These are phyloP conservation scores for Gymnopilus dilepis DNA, from an alignment of 768 basidiomycete genomes.

Conservation along the genomic window DNA sequence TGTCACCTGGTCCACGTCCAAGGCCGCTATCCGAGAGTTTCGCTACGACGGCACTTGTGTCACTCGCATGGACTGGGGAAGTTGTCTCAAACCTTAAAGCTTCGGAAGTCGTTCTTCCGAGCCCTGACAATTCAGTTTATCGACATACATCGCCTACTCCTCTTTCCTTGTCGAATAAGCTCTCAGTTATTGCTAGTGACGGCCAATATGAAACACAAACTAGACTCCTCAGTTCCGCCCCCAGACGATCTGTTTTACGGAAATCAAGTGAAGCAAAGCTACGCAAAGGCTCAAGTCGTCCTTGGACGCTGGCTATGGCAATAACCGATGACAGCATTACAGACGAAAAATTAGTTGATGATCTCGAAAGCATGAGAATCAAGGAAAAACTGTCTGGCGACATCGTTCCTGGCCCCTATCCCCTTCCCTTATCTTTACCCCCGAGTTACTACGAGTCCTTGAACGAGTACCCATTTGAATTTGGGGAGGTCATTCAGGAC, in stretches of 20 bases:
- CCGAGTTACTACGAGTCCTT: conserved; percentile 32
- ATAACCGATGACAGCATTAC: conserved; percentile 55
- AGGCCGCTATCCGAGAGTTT: conserved; percentile 27
- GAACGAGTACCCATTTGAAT: conserved; percentile 30
- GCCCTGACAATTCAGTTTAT: conserved; percentile 10
- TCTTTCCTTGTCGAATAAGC: conserved; percentile 2
- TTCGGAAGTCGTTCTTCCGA: conserved; percentile 15
- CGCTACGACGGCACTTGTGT: conserved; percentile 35
- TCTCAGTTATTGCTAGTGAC: neutral
- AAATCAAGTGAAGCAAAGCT: conserved; percentile 18
- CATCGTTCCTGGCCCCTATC: conserved; percentile 17
- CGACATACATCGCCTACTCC: neutral
- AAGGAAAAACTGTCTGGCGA: conserved; percentile 19
- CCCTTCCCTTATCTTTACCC: conserved; percentile 22
- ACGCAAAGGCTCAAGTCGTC: conserved; percentile 19
- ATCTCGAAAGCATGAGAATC: conserved; percentile 48
- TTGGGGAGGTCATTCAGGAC: conserved; percentile 22
- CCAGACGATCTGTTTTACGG: conserved; percentile 20
- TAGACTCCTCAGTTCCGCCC: neutral
- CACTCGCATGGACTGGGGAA: conserved; percentile 38
- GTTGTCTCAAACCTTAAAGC: conserved; percentile 18
- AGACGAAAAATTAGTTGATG: conserved; percentile 54
- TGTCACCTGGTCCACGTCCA: conserved; percentile 25
- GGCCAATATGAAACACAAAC: neutral
- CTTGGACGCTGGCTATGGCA: conserved; percentile 52